Conservation (phyloP, 2,329 filamentous ascomycete genomes). For the Cladorrhinum sp. region DNA sequence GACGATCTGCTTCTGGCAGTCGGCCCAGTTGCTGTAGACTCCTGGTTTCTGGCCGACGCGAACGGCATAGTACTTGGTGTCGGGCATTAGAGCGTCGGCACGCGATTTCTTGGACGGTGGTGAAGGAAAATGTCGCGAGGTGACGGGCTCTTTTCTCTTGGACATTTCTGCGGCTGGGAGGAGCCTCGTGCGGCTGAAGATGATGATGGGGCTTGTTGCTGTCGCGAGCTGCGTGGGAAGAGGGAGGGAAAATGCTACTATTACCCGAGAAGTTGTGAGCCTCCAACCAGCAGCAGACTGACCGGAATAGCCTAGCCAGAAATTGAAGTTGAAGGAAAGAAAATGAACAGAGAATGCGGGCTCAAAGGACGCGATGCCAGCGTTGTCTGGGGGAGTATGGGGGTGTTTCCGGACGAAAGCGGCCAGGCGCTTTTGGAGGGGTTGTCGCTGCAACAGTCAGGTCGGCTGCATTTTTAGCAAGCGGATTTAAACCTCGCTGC, state of each 20-base stretch:
- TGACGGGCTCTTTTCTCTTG: neutral
- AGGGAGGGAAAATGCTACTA: neutral
- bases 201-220: neutral
- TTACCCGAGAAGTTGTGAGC: neutral
- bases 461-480: neutral
- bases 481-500: neutral
- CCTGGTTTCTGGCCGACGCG: slow-evolving; percentile 52
- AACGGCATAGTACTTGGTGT: slow-evolving; percentile 61
- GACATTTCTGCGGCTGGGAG: neutral
- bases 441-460: neutral
- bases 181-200: neutral
- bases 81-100: neutral
- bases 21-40: slow-evolving; percentile 60
- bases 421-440: neutral
- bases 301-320: neutral
- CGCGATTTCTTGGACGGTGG: neutral
- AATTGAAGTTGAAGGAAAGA: neutral
- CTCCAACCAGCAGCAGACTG: neutral
- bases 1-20: slow-evolving; percentile 58
- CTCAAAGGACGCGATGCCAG: neutral
- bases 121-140: neutral
- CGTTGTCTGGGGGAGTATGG: neutral
- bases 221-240: neutral
- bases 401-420: neutral
- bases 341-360: neutral